These are phyloP conservation scores for Amanita rimosa DNA, from an alignment of 768 basidiomycete species.

Conservation along the genomic window DNA sequence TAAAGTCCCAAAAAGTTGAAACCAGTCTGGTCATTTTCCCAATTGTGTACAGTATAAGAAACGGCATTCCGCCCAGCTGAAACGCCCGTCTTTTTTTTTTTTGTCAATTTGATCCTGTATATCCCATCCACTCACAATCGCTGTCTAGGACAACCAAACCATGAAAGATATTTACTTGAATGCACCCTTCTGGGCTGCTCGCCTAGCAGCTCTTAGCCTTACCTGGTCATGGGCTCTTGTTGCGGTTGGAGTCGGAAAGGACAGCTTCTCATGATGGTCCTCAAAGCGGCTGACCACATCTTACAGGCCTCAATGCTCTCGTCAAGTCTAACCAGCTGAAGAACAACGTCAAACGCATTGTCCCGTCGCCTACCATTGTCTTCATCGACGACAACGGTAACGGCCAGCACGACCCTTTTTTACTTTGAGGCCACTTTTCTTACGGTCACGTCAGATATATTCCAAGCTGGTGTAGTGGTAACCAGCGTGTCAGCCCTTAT, in stretches of 20 bases:
- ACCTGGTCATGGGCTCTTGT: constrained; percentile 20
- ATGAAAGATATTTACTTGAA: neutral
- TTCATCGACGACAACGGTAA: constrained; percentile 13
- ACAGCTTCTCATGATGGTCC: neutral
- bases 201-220: constrained; percentile 13
- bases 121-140: neutral
- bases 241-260: constrained; percentile 12
- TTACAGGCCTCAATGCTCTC: constrained; percentile 15
- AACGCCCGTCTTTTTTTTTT: neutral
- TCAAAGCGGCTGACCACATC: neutral
- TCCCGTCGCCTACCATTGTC: constrained; percentile 10
- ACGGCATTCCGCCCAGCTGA: too few species aligned
- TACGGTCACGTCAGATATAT: constrained; percentile 11
- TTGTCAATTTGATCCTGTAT: too few species aligned
- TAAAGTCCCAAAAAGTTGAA: too few species aligned
- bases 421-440: neutral
- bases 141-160: neutral
- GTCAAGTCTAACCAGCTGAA: constrained; percentile 14
- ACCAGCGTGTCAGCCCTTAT: constrained; percentile 11
- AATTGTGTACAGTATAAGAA: too few species aligned
- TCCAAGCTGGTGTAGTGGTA: constrained; percentile 12
- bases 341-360: constrained; percentile 8
- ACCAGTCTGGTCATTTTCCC: too few species aligned
- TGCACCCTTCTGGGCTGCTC: neutral
- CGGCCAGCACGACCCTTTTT: neutral